Percentiles rank a stretch among this genome's conserved stretches.
These are phyloP conservation scores for Stevia rebaudiana DNA, from an alignment of 140 eudicot species.

Conservation along the genomic window DNA sequence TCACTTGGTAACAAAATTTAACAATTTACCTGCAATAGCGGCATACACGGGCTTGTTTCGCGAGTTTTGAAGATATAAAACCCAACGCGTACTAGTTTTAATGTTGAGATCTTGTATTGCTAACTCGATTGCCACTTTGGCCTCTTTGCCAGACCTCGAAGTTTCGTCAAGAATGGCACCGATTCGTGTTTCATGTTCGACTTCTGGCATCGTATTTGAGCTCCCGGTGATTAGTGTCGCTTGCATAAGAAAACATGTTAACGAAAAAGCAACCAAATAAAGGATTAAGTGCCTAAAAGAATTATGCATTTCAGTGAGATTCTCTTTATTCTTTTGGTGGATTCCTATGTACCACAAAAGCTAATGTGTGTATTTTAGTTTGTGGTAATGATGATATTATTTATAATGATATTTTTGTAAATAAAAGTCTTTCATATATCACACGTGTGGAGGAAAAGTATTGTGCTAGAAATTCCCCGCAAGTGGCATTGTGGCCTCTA, in stretches of 20 bases:
- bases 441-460: no score
- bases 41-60: conserved; percentile 32
- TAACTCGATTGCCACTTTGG: conserved; percentile 47
- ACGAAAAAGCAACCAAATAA: conserved; percentile 18
- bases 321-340: conserved; percentile 5
- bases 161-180: conserved; percentile 43
- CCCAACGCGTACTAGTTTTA: conserved; percentile 17
- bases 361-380: no score
- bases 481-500: no score
- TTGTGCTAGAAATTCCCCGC: no score
- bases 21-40: conserved; percentile 34
- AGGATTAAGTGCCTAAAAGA: conserved; percentile 4
- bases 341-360: no score
- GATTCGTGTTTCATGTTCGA: neutral
- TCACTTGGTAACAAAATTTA: no score
- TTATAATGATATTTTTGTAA: no score
- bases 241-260: conserved; percentile 12
- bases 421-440: no score
- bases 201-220: neutral
- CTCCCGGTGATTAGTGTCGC: neutral
- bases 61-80: conserved; percentile 27
- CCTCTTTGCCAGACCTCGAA: conserved; percentile 46
- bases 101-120: conserved; percentile 35
- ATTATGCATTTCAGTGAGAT: conserved; percentile 11
- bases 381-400: no score